phyloP scores from a whole-genome alignment of 23 red algal genomes.

The Gracilaria caudata region DNA sequence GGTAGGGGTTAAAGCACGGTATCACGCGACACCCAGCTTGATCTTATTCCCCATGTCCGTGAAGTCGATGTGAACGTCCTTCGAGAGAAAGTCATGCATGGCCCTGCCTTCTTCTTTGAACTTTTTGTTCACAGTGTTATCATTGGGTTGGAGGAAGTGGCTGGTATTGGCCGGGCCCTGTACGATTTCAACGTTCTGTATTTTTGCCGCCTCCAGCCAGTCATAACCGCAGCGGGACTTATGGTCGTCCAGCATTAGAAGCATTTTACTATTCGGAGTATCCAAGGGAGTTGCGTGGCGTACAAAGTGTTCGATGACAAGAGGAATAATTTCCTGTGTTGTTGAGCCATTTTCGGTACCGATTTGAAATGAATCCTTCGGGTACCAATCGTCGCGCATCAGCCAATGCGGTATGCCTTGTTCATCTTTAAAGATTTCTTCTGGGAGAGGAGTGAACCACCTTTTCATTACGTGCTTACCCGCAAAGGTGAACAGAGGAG shows the following conservation, averaged over 20 bases:
- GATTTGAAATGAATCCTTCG: not conserved
- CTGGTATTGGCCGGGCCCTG: no score
- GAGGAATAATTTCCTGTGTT: not conserved
- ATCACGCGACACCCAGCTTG: not conserved
- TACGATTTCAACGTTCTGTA: no score
- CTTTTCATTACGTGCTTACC: not conserved
- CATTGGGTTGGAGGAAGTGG: no score
- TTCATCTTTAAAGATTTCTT: not conserved
- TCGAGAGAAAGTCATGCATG: no score
- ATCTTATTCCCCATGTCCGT: not conserved
- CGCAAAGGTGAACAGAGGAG: conserved; percentile 34
- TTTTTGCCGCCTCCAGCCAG: no score
- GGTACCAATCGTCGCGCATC: not conserved
- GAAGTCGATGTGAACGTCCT: not conserved
- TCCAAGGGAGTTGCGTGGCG: not conserved
- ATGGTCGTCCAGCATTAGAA: no score
- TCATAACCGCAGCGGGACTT: no score
- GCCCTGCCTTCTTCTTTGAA: no score
- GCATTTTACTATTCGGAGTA: not conserved
- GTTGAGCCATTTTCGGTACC: not conserved
- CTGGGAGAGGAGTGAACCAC: not conserved
- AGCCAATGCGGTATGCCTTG: not conserved
- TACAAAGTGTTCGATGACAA: not conserved
- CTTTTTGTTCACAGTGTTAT: no score
- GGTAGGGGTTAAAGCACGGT: not conserved